A percentile compares a stretch with the other conserved stretches of the same genome.
Evolutionary conservation across 2,329 filamentous ascomycete genomes (phyloP).

Genomic region (Penicillium corylophilum): DNA sequence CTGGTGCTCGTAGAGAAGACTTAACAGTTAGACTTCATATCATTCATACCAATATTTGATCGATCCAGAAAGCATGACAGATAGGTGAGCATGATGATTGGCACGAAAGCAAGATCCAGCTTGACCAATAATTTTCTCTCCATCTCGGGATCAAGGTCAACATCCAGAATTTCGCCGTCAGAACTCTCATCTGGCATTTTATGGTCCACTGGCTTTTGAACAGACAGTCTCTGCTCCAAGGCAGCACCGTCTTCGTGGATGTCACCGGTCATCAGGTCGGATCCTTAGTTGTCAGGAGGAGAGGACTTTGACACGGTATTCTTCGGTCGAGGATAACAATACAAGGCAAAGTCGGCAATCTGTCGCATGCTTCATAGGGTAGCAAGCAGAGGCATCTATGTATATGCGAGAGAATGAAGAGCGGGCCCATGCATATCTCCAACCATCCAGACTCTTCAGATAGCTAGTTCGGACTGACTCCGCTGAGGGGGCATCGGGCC

Average conservation of each 20-base stretch:
- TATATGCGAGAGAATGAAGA: constrained; percentile 5
- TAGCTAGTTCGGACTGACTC: constrained; percentile 2
- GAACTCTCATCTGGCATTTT: constrained; percentile 12
- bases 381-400: background rate
- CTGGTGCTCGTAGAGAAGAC: background rate
- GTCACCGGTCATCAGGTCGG: constrained; percentile 1
- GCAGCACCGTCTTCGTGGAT: constrained; percentile 1
- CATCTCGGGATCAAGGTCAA: constrained; percentile 44
- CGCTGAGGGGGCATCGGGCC: constrained; percentile 13
- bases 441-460: background rate
- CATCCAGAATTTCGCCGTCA: constrained; percentile 21
- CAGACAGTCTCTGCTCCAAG: constrained; percentile 12
- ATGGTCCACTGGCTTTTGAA: constrained; percentile 12
- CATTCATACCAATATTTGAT: constrained; percentile 49
- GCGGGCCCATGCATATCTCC: constrained; percentile 2
- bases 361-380: background rate
- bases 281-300: background rate
- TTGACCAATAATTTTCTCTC: constrained; percentile 50
- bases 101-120: constrained; percentile 50
- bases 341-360: background rate
- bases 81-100: constrained; percentile 58
- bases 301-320: background rate
- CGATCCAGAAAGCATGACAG: constrained; percentile 57
- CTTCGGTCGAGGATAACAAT: background rate
- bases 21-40: constrained; percentile 23